These are phyloP conservation scores for Epichloe aotearoae DNA, from an alignment of 2,329 filamentous ascomycete genomes.

Conservation along the genomic window DNA sequence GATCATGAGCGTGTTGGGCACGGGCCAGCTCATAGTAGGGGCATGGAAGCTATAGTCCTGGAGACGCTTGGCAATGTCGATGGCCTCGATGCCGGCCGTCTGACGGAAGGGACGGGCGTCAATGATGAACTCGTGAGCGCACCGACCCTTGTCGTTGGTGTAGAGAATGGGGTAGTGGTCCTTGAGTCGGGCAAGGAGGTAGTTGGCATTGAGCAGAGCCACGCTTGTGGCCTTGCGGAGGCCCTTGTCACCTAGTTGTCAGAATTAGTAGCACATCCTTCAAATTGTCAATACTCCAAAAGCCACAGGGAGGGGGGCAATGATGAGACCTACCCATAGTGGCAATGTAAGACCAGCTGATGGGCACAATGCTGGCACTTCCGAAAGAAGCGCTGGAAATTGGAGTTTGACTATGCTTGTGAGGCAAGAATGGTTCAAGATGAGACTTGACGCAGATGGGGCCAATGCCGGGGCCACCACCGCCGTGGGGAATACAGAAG, in stretches of 20 bases:
- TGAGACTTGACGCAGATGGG: slow-evolving; percentile 85
- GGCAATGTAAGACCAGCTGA: slow-evolving; percentile 90
- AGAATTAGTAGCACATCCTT: background rate
- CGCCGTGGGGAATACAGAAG: slow-evolving; percentile 95
- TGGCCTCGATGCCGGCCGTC: slow-evolving; percentile 71
- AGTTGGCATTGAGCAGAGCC: slow-evolving; percentile 93
- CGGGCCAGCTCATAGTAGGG: slow-evolving; percentile 94
- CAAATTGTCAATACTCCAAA: background rate
- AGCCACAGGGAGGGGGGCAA: background rate
- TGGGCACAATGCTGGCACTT: slow-evolving; percentile 82
- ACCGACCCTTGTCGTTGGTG: slow-evolving; percentile 76
- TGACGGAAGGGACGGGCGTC: slow-evolving; percentile 79
- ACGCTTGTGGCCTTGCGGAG: slow-evolving; percentile 84
- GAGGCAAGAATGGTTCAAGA: slow-evolving; percentile 54
- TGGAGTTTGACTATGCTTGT: slow-evolving; percentile 31
- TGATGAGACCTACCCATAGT: slow-evolving; percentile 59
- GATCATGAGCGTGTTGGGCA: slow-evolving; percentile 93
- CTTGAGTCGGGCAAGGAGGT: slow-evolving; percentile 78
- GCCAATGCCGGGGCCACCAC: slow-evolving; percentile 84
- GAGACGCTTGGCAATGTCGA: slow-evolving; percentile 90
- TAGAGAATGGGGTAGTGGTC: slow-evolving; percentile 86
- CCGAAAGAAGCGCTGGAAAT: slow-evolving; percentile 77
- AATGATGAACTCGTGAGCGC: slow-evolving; percentile 95
- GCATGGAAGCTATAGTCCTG: slow-evolving; percentile 97
- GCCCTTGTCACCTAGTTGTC: slow-evolving; percentile 34